These are phyloP conservation scores for Boechera retrofracta DNA, from an alignment of 345 rosid species.

Conservation along the genomic window DNA sequence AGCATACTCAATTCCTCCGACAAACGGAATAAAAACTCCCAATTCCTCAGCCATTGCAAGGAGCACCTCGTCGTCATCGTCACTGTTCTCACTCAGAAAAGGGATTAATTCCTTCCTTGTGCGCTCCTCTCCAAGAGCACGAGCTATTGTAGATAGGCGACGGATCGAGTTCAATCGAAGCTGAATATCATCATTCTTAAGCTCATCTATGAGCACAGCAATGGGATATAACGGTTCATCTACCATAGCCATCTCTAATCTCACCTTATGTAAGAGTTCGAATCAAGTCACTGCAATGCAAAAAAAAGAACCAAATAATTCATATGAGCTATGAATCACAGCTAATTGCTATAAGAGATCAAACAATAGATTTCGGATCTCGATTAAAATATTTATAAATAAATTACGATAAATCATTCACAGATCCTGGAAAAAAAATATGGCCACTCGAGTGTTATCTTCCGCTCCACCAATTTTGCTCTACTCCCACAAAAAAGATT, in stretches of 20 bases:
- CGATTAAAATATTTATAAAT: conserved; percentile 3
- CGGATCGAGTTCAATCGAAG: conserved; percentile 90
- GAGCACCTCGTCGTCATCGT: conserved; percentile 95
- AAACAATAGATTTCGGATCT: conserved; percentile 33
- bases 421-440: conserved; percentile 36
- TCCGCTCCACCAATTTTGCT: background rate
- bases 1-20: conserved; percentile 89
- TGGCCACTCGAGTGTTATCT: conserved; percentile 33
- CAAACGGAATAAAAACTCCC: conserved; percentile 88
- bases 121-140: conserved; percentile 96
- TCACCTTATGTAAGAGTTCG: conserved; percentile 10
- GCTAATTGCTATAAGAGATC: background rate
- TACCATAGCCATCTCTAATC: conserved; percentile 64
- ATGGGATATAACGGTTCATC: conserved; percentile 93
- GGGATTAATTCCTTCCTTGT: conserved; percentile 93
- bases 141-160: conserved; percentile 87
- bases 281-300: conserved; percentile 36
- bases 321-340: background rate
- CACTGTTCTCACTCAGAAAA: conserved; percentile 88
- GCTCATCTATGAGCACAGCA: conserved; percentile 87
- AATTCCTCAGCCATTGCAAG: conserved; percentile 94
- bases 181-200: conserved; percentile 95
- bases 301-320: background rate
- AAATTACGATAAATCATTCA: conserved; percentile 18
- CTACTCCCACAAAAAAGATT: background rate